A percentile compares a stretch with the other conserved stretches of the same genome.
These are phyloP conservation scores for Daedaleopsis nitida DNA, from an alignment of 768 basidiomycete genomes.

Conservation along the genomic window DNA sequence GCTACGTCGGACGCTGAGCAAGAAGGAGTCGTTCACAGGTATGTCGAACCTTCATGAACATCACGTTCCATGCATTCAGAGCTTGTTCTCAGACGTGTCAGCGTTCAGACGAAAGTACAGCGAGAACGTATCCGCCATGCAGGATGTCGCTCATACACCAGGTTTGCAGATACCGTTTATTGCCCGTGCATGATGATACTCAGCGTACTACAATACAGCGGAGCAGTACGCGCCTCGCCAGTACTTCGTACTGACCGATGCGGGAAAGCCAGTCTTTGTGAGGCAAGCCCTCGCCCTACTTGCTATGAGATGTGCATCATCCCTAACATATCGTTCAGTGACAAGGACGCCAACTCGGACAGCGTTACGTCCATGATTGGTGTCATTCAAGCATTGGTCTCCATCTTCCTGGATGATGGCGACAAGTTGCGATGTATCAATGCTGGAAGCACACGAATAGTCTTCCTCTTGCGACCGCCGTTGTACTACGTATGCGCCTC, in stretches of 20 bases:
- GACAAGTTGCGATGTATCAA: conserved; percentile 87
- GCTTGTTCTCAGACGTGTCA: background rate
- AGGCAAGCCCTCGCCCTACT: conserved; percentile 48
- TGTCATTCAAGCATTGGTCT: conserved; percentile 93
- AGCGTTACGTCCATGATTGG: conserved; percentile 81
- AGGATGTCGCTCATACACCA: conserved; percentile 43
- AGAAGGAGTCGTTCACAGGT: conserved; percentile 54
- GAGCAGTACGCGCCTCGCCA: conserved; percentile 37
- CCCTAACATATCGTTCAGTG: conserved; percentile 28
- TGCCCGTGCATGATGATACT: background rate
- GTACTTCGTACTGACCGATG: conserved; percentile 92
- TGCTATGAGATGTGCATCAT: background rate
- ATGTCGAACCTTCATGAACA: conserved; percentile 4
- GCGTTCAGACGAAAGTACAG: conserved; percentile 1
- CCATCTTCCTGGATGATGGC: conserved; percentile 90
- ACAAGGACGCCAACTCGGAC: conserved; percentile 59
- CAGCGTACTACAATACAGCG: background rate
- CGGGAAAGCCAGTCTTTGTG: conserved; percentile 96
- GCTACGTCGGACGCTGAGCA: conserved; percentile 64
- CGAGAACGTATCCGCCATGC: conserved; percentile 28
- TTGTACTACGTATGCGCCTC: conserved; percentile 92
- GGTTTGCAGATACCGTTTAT: conserved; percentile 27
- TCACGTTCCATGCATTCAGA: background rate
- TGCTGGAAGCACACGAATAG: conserved; percentile 79
- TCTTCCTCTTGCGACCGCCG: conserved; percentile 84